A percentile compares a stretch with the other conserved stretches of the same genome.
phyloP scores from a whole-genome alignment of 2,329 filamentous ascomycete species.

The Trichophyton rubrum region DNA sequence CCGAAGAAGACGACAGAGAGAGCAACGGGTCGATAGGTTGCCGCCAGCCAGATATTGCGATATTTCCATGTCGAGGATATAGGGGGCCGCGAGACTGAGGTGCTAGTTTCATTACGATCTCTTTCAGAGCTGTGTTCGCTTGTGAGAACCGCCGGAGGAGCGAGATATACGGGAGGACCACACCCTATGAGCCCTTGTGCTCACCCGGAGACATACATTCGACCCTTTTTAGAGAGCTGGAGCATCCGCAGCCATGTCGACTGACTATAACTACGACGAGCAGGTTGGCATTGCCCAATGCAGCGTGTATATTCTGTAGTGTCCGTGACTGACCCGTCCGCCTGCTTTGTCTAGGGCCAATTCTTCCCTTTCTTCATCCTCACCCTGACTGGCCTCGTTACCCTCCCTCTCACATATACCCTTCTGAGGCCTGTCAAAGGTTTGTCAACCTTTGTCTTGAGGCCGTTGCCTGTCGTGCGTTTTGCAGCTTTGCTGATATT shows the following conservation, averaged over 20 bases:
- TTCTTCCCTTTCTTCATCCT: constrained; percentile 99
- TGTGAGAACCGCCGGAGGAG: not conserved
- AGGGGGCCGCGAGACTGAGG: not conserved
- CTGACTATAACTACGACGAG: constrained; percentile 97
- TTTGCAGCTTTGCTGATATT: not conserved
- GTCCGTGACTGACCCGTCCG: not conserved
- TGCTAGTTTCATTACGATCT: not conserved
- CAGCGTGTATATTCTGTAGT: not conserved
- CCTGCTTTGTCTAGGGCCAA: constrained; percentile 48
- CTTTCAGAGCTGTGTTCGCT: not conserved
- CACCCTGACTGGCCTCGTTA: constrained; percentile 75
- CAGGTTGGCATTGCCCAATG: constrained; percentile 42
- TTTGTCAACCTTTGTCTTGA: constrained; percentile 20
- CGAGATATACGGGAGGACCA: not conserved
- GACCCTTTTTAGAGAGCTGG: not conserved
- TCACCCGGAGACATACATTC: not conserved
- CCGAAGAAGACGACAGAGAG: not conserved
- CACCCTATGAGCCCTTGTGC: not conserved
- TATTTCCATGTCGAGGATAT: not conserved
- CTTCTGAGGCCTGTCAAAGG: constrained; percentile 66
- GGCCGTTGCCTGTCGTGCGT: constrained; percentile 1
- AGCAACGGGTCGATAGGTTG: too few relatives aligned
- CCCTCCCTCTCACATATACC: constrained; percentile 78
- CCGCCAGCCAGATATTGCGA: not conserved
- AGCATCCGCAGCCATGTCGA: constrained; percentile 42